Evolutionary conservation across 257 asterid species (phyloP), one percentile per base, ranked within the genome.

Genomic region (Dorcoceras hygrometricum): DNA sequence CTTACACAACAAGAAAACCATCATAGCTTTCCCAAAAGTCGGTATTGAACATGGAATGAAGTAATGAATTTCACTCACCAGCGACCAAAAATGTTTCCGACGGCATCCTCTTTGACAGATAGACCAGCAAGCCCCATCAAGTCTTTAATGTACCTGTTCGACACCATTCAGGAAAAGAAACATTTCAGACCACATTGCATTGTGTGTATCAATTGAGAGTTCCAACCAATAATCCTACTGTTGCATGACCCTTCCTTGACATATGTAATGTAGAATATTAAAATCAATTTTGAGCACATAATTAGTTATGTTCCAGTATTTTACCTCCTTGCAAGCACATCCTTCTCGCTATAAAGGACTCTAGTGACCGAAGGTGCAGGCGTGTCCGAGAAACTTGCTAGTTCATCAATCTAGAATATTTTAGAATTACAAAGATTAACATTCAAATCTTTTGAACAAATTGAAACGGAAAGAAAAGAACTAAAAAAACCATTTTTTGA

Each of bases 361-460:
- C 97, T 84, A 43, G 99, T 88, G 59, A 93, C 99, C 1, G 98
- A 84, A 60, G 97, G 98, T 5, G 91, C 85, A 14, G 91, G 91
- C 25, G 95, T 25, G 81, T 92, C 97, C 16, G 98, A 92, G 81
- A 92, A 84, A 70, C 82, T 81, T 26, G 97, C 75, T 26, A 93
- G 81, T 83, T 93, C 96, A 65, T 88, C 90, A 54, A 93, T 88
- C 99, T 93, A 73, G n/a, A 73, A 67, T 43, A 43, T 43, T 43
- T 57, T 23, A 51, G 9, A 4, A 14, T 8, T 64, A 63, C n/a
- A 14, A 4, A 43, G 51, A 43, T 43, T 43, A 14, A 14, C 19
- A 43, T 12, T 19, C 18, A 11, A 10, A 36, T 34, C 48, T 36
- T 36, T 9, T 11, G 3, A 36, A 36, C 11, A 36, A 36, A 10